These are phyloP conservation scores for Lactarius sp. DNA, from an alignment of 768 basidiomycete species.

Conservation along the genomic window DNA sequence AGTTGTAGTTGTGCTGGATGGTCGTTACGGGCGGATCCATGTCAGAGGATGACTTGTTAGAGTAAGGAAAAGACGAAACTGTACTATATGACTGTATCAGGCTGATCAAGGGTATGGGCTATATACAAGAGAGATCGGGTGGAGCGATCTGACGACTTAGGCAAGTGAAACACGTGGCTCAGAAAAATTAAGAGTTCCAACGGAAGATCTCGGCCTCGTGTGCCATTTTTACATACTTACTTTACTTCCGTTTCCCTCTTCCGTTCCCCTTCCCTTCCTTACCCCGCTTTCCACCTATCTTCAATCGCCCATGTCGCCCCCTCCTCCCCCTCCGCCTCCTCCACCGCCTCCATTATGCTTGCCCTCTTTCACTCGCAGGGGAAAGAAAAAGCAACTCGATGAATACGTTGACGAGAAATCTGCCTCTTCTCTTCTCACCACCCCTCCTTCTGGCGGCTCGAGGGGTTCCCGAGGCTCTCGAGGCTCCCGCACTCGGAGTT, in stretches of 20 bases:
- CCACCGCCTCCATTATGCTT: conserved; percentile 23
- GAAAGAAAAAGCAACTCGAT: conserved; percentile 20
- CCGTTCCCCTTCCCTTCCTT: background rate
- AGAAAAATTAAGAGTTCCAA: background rate
- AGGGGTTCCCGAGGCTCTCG: background rate
- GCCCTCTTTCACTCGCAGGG: conserved; percentile 24
- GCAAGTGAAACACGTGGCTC: conserved; percentile 1
- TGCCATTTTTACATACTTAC: conserved; percentile 5
- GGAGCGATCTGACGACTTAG: too few species aligned
- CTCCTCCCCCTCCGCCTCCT: conserved; percentile 21
- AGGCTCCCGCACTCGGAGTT: conserved; percentile 1
- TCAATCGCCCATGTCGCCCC: conserved; percentile 14
- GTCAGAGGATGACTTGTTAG: background rate
- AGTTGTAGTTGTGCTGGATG: background rate
- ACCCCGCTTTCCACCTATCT: too few species aligned
- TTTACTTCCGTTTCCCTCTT: background rate
- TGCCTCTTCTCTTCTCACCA: background rate
- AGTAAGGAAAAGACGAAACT: background rate
- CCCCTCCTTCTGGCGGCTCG: conserved; percentile 1
- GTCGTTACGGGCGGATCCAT: background rate
- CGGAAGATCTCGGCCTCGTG: background rate
- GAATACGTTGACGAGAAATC: conserved; percentile 21
- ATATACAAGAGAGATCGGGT: background rate
- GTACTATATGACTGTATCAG: background rate
- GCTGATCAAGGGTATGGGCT: background rate